Evolutionary conservation across 2,329 filamentous ascomycete genomes (phyloP), one percentile per base, ranked within the genome.

Genomic region (Chaetoscypha palmicola): DNA sequence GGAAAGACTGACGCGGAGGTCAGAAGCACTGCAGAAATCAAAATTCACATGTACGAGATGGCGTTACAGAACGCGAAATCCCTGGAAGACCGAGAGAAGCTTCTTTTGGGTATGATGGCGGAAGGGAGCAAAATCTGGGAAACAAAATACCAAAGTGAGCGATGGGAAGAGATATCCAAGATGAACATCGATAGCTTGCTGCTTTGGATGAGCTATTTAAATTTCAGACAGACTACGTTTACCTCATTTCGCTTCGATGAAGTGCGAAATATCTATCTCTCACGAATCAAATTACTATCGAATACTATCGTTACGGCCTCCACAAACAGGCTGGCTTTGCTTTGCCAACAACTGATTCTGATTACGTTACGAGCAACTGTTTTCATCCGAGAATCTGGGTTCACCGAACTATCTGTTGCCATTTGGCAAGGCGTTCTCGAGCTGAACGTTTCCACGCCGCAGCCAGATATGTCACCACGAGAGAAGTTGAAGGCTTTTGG

Each of bases 351-450:
- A 22, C 70, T 77, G 40, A 65, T 87, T 2, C 87, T 94, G 58
- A 65, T 94, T 1, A 75, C 95, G 14, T 67, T 94, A 1, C 77
- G 87, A 31, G 61, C 82, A n/a, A 91, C 86, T 0, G 64, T 77
- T 2, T 84, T 92, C 57, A 70, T 91, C 22, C 71, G 79, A 34
- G 83, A 94, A 58, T 72, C 84, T 35, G 91, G 91, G 0, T 95
- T 84, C 58, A 68, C 72, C 34, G 91, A 96, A 60, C 68, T 86
- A 22, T 82, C 87, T 1, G 68, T 86, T 2, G 87, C 82, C 8
- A 72, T 83, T 4, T 96, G 91, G 89, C 91, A 97, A 65, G 85
- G 79, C 4, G 56, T 85, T 1, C 64, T 96, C 0, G 91, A 96
- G 58, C 69, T 83, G 41, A 79, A 77, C 14, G 74, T 88, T 47